A percentile compares a stretch with the other conserved stretches of the same genome.
Evolutionary conservation across 108 stramenopile species (phyloP).

Genomic region (Fragilaria crotonensis): DNA sequence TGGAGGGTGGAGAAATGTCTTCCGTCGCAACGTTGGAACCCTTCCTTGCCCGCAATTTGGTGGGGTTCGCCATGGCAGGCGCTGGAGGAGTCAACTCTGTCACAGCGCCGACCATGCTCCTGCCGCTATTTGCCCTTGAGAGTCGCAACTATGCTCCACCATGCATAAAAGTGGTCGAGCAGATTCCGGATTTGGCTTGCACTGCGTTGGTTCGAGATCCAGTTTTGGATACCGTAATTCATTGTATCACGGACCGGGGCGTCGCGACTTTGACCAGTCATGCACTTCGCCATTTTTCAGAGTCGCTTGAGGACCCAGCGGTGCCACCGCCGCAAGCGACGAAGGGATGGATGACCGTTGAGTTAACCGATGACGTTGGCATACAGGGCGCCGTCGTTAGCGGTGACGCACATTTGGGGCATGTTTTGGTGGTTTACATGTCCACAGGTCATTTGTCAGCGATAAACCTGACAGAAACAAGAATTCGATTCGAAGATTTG

Average conservation of each 20-base stretch:
- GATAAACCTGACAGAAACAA: constrained; percentile 57
- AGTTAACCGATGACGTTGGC: constrained; percentile 18
- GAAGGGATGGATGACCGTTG: constrained; percentile 52
- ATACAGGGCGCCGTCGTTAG: constrained; percentile 56
- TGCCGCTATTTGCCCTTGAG: constrained; percentile 67
- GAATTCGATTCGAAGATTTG: constrained; percentile 46
- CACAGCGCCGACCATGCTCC: constrained; percentile 36
- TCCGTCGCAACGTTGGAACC: constrained; percentile 31
- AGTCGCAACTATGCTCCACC: constrained; percentile 28
- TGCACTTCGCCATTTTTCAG: constrained; percentile 27
- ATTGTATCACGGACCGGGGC: constrained; percentile 36
- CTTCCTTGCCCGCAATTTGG: constrained; percentile 35
- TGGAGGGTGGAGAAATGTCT: constrained; percentile 1
- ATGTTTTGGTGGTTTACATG: constrained; percentile 45
- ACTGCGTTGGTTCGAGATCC: constrained; percentile 52
- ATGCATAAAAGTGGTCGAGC: neutral
- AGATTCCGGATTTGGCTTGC: neutral
- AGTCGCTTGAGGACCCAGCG: constrained; percentile 8
- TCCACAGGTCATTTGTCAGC: constrained; percentile 34
- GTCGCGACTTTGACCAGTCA: constrained; percentile 57
- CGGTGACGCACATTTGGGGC: constrained; percentile 62
- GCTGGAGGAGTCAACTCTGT: constrained; percentile 44
- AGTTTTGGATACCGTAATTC: constrained; percentile 50
- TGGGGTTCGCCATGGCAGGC: constrained; percentile 51
- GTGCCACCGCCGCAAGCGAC: constrained; percentile 5